phyloP scores from a whole-genome alignment of 2,329 filamentous ascomycete genomes.

The Ustilaginoidea virens region DNA sequence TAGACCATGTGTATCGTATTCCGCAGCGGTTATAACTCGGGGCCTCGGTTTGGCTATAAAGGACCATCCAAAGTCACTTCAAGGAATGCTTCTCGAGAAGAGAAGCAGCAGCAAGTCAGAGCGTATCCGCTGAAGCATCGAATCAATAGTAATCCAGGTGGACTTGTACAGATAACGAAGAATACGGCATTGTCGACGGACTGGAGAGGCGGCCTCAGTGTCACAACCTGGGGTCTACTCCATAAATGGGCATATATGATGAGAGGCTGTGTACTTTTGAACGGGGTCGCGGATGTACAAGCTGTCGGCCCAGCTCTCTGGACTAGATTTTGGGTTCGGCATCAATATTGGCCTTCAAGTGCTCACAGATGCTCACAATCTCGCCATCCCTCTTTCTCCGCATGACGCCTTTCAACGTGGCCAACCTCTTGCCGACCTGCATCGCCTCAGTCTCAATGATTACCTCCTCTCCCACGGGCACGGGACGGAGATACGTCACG shows the following conservation, averaged over 20 bases:
- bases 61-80: too few species aligned
- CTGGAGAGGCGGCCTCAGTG: conserved; percentile 63
- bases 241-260: conserved; percentile 73
- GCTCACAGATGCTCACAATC: conserved; percentile 43
- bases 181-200: conserved; percentile 70
- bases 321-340: conserved; percentile 17
- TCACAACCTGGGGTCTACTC: conserved; percentile 79
- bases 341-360: conserved; percentile 49
- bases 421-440: conserved; percentile 38
- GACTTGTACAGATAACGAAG: too few species aligned
- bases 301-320: not conserved
- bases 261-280: conserved; percentile 53
- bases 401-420: conserved; percentile 38
- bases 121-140: too few species aligned
- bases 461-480: conserved; percentile 33
- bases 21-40: too few species aligned
- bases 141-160: too few species aligned
- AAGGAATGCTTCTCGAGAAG: too few species aligned
- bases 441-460: conserved; percentile 41
- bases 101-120: too few species aligned
- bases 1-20: too few species aligned
- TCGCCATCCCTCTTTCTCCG: conserved; percentile 34
- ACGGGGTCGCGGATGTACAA: conserved; percentile 12
- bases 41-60: too few species aligned
- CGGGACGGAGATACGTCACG: conserved; percentile 51